A percentile compares a stretch with the other conserved stretches of the same genome.
phyloP scores from a whole-genome alignment of 2,329 filamentous ascomycete species.

The Pseudofabraea citricarpa region DNA sequence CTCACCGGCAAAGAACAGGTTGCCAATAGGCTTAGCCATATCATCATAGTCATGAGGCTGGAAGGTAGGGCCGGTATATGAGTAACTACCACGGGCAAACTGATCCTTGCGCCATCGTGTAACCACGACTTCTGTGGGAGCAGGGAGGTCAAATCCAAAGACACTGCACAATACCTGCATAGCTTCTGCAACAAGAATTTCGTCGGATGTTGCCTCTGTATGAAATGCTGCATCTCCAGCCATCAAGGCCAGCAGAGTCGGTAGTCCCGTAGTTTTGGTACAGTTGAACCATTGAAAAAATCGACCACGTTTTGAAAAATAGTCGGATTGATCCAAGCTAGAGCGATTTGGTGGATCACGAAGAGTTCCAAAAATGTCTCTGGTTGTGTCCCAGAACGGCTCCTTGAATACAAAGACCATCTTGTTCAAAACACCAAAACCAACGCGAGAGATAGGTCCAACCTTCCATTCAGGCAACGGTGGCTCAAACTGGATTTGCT shows the following conservation, averaged over 20 bases:
- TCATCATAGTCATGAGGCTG: slow-evolving; percentile 83
- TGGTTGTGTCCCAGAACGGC: slow-evolving; percentile 83
- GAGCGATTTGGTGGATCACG: slow-evolving; percentile 65
- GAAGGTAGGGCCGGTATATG: slow-evolving; percentile 81
- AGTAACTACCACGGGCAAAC: slow-evolving; percentile 93
- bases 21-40: slow-evolving; percentile 81
- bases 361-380: slow-evolving; percentile 91
- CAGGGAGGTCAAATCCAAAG: slow-evolving; percentile 67
- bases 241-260: slow-evolving; percentile 88
- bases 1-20: slow-evolving; percentile 92
- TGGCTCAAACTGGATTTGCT: slow-evolving; percentile 78
- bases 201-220: slow-evolving; percentile 72
- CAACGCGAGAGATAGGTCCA: slow-evolving; percentile 75
- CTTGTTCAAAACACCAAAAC: slow-evolving; percentile 94
- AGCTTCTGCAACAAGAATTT: slow-evolving; percentile 74
- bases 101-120: slow-evolving; percentile 89
- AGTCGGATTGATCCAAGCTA: slow-evolving; percentile 76
- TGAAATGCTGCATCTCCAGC: slow-evolving; percentile 90
- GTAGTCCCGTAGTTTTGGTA: slow-evolving; percentile 81
- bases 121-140: slow-evolving; percentile 79
- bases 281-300: slow-evolving; percentile 99
- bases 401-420: slow-evolving; percentile 85
- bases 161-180: slow-evolving; percentile 72
- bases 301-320: slow-evolving; percentile 72
- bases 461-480: slow-evolving; percentile 83